These are phyloP conservation scores for Chrysanthemum makinoi DNA, from an alignment of 129 eudicot species.

Conservation along the genomic window DNA sequence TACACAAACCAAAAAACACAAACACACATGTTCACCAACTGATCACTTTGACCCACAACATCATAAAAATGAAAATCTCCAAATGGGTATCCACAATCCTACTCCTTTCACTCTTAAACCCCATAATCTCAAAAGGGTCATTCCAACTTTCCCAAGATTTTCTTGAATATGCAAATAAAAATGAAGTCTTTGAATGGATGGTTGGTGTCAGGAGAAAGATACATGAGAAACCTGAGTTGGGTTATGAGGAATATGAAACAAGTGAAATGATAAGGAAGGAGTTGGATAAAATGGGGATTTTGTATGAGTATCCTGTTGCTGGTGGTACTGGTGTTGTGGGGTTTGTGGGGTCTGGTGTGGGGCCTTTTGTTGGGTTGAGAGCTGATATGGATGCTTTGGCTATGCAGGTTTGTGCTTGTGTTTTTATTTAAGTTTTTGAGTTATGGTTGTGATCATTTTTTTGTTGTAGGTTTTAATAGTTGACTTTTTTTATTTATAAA, in stretches of 20 bases:
- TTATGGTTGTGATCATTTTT: too few relatives aligned
- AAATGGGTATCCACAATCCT: constrained; percentile 17
- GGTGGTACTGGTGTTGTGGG: constrained; percentile 74
- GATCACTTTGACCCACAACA: not conserved
- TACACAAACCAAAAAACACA: too few relatives aligned
- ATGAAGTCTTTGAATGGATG: constrained; percentile 60
- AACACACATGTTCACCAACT: too few relatives aligned
- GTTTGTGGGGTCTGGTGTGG: constrained; percentile 60
- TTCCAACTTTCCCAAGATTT: constrained; percentile 42
- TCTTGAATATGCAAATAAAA: constrained; percentile 42
- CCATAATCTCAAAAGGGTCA: constrained; percentile 24
- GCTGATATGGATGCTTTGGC: constrained; percentile 92
- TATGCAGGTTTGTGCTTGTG: constrained; percentile 42
- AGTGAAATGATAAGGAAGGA: constrained; percentile 63
- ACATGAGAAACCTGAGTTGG: constrained; percentile 72
- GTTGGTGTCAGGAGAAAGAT: constrained; percentile 61
- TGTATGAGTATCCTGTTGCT: constrained; percentile 66
- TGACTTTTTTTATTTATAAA: too few relatives aligned
- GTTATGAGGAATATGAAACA: constrained; percentile 77
- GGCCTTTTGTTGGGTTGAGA: constrained; percentile 73
- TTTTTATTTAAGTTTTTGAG: too few relatives aligned
- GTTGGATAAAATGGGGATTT: constrained; percentile 63
- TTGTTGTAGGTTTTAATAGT: too few relatives aligned
- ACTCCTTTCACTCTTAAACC: constrained; percentile 19
- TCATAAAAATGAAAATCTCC: constrained; percentile 19